Percentiles rank a stretch among this genome's conserved stretches.
phyloP scores from a whole-genome alignment of 192 early-diverging fungal genomes.

The Gamsiella multidivaricata region DNA sequence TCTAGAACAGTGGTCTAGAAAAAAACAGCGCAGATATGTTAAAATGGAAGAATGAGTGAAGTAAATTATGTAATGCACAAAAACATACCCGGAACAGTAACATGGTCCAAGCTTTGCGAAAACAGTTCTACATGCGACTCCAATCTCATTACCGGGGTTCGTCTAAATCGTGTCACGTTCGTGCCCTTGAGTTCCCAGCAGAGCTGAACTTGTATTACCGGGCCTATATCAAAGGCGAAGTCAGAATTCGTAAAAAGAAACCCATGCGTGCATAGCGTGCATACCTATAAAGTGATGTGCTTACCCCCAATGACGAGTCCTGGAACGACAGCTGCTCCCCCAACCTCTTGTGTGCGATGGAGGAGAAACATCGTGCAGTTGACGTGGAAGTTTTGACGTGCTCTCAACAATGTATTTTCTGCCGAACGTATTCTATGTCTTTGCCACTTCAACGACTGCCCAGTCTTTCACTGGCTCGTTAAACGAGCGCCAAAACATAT shows the following conservation, averaged over 20 bases:
- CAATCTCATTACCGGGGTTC: background rate
- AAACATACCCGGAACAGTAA: slow-evolving; percentile 21
- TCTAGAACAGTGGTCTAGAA: too few relatives aligned
- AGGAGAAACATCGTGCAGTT: slow-evolving; percentile 20
- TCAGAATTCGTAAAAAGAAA: slow-evolving; percentile 1
- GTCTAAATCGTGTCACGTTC: slow-evolving; percentile 13
- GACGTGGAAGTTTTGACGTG: slow-evolving; percentile 16
- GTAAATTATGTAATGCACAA: too few relatives aligned
- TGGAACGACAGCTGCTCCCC: slow-evolving; percentile 7
- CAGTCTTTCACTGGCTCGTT: slow-evolving; percentile 17
- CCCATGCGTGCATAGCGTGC: background rate
- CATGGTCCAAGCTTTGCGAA: slow-evolving; percentile 7
- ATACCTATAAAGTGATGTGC: slow-evolving; percentile 1
- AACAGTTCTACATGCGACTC: slow-evolving; percentile 4
- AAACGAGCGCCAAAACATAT: slow-evolving; percentile 23
- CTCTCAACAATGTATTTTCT: slow-evolving; percentile 16
- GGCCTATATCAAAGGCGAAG: slow-evolving; percentile 14
- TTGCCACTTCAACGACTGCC: slow-evolving; percentile 22
- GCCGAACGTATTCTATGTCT: slow-evolving; percentile 8
- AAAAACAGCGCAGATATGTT: too few relatives aligned
- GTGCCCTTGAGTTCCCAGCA: slow-evolving; percentile 17
- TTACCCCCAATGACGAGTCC: slow-evolving; percentile 26
- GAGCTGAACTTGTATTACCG: slow-evolving; percentile 15
- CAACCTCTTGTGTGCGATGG: slow-evolving; percentile 12
- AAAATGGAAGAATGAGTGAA: too few relatives aligned